A percentile compares a stretch with the other conserved stretches of the same genome.
Conservation (phyloP, 208 protist genomes). For the Polymyxa betae region DNA sequence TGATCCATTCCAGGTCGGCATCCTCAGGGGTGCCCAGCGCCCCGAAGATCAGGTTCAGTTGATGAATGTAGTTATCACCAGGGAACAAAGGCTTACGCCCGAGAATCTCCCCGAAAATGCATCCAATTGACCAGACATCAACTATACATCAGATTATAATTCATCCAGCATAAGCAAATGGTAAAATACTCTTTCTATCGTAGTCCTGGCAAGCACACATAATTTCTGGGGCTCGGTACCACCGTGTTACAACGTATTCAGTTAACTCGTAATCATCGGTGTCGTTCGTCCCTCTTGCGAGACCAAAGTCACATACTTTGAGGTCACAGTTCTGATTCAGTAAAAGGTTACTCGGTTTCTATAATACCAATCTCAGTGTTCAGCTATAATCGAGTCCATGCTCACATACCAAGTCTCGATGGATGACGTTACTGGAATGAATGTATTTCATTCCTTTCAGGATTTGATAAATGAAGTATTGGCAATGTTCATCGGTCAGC, state of each 20-base stretch:
- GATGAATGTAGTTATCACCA: conserved; percentile 81
- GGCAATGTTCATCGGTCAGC: conserved; percentile 73
- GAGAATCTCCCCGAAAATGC: conserved; percentile 97
- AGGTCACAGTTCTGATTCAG: conserved; percentile 83
- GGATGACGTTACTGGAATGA: conserved; percentile 69
- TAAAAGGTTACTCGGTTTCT: conserved; percentile 82
- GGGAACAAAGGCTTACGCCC: conserved; percentile 84
- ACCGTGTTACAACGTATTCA: conserved; percentile 79
- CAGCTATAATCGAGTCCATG: not conserved
- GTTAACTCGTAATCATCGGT: conserved; percentile 74
- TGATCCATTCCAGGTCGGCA: conserved; percentile 67
- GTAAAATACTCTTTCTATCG: conserved; percentile 52
- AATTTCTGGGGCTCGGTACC: conserved; percentile 99
- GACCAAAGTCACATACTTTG: conserved; percentile 81
- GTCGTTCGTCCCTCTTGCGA: conserved; percentile 73
- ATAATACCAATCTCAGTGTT: not conserved
- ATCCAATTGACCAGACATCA: conserved; percentile 98
- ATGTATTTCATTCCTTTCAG: conserved; percentile 71
- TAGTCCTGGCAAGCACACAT: conserved; percentile 88
- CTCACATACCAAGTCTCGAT: conserved; percentile 60
- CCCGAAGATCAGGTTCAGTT: conserved; percentile 77
- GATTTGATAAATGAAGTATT: conserved; percentile 76
- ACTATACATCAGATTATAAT: conserved; percentile 71
- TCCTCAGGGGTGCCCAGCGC: conserved; percentile 72
- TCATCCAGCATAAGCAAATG: conserved; percentile 60